These are phyloP conservation scores for Neotropicomus parvogracilis DNA, from an alignment of 1,284 basidiomycete genomes.

Conservation along the genomic window DNA sequence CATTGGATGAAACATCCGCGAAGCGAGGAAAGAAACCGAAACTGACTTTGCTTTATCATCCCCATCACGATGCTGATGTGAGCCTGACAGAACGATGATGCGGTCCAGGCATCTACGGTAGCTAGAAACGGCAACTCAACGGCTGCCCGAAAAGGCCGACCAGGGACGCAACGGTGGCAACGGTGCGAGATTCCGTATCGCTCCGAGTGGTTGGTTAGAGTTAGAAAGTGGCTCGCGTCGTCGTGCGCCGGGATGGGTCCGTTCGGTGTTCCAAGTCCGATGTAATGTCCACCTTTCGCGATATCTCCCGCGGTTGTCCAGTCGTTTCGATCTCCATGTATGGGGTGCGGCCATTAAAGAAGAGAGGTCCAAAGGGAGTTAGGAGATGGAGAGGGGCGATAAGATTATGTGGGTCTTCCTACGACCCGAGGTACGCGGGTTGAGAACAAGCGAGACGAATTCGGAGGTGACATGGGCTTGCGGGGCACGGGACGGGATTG, in stretches of 20 bases:
- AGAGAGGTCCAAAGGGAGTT: constrained; percentile 1
- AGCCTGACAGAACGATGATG: constrained; percentile 6
- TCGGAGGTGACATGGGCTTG: neutral
- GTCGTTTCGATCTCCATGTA: neutral
- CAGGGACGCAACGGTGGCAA: neutral
- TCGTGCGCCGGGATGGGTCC: neutral
- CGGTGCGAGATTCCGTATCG: constrained; percentile 1
- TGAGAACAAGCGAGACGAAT: constrained; percentile 6
- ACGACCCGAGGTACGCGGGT: constrained; percentile 17
- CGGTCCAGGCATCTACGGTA: neutral
- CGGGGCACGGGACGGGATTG: neutral
- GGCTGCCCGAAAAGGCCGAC: constrained; percentile 16
- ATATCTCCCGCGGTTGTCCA: constrained; percentile 1
- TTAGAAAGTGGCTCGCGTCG: neutral
- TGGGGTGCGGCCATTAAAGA: constrained; percentile 20
- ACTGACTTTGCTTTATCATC: constrained; percentile 5
- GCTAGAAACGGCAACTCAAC: constrained; percentile 10
- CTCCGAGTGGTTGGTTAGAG: constrained; percentile 2
- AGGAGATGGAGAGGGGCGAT: constrained; percentile 16
- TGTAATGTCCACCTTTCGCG: constrained; percentile 2
- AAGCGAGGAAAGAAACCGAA: constrained; percentile 18
- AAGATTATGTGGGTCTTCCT: constrained; percentile 18
- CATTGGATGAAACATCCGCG: constrained; percentile 14
- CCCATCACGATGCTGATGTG: constrained; percentile 13
- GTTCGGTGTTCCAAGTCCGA: constrained; percentile 4